These are phyloP conservation scores for Neocucurbitaria cava DNA, from an alignment of 2,329 filamentous ascomycete genomes.

Conservation along the genomic window DNA sequence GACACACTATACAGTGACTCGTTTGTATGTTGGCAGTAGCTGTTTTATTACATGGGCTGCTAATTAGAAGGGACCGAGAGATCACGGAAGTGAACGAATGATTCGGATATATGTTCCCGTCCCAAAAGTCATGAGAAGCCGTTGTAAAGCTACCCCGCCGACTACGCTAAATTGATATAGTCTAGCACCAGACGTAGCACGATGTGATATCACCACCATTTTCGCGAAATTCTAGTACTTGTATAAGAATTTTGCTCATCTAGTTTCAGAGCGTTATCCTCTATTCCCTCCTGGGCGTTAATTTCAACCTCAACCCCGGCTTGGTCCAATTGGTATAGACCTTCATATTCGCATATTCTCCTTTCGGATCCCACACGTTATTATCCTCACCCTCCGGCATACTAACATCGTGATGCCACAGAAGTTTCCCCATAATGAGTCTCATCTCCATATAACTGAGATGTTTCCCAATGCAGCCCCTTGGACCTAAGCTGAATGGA, in stretches of 20 bases:
- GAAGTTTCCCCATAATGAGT: slow-evolving; percentile 19
- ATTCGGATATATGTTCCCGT: background rate
- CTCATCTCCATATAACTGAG: slow-evolving; percentile 29
- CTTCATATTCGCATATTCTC: slow-evolving; percentile 24
- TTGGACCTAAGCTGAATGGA: slow-evolving; percentile 23
- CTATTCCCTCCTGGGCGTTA: slow-evolving; percentile 20
- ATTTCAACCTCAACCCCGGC: slow-evolving; percentile 20
- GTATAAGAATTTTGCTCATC: background rate
- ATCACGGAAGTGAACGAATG: background rate
- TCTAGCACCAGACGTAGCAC: too few relatives aligned
- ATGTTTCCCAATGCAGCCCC: slow-evolving; percentile 27
- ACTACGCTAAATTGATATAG: background rate
- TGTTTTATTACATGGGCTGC: background rate
- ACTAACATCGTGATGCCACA: slow-evolving; percentile 24
- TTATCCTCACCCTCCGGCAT: slow-evolving; percentile 13
- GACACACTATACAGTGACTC: too few relatives aligned
- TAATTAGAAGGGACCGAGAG: background rate
- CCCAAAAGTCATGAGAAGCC: background rate
- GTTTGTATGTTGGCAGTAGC: background rate
- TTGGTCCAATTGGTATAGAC: slow-evolving; percentile 31
- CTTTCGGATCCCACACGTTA: slow-evolving; percentile 19
- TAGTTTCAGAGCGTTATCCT: background rate
- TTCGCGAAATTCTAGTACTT: background rate
- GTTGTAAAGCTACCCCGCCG: background rate
- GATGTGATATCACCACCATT: too few relatives aligned